These are phyloP conservation scores for Diatrype stigma DNA, from an alignment of 2,329 filamentous ascomycete genomes.

Conservation along the genomic window DNA sequence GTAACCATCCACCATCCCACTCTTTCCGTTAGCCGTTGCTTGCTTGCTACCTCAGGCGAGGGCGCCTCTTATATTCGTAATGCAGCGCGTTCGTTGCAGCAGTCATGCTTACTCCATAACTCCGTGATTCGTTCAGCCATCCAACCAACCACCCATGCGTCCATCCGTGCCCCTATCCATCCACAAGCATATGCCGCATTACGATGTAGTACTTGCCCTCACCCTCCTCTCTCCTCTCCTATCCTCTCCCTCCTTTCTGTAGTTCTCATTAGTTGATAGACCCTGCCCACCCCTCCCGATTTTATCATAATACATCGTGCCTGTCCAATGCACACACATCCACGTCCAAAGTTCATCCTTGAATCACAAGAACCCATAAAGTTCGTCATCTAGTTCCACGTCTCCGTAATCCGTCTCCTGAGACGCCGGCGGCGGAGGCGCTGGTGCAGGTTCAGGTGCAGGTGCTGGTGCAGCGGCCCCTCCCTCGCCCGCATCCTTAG, in stretches of 20 bases:
- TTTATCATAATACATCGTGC: background rate
- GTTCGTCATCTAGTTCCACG: slow-evolving; percentile 13
- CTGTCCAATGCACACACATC: background rate
- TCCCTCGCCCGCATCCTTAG: background rate
- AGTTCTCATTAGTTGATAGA: no score
- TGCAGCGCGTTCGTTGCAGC: no score
- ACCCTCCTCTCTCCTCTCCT: no score
- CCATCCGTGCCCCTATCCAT: background rate
- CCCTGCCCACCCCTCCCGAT: background rate
- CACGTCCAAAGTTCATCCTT: background rate
- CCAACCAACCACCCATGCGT: background rate
- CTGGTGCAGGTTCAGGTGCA: background rate
- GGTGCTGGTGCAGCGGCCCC: no score
- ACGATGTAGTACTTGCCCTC: no score
- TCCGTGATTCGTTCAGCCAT: background rate
- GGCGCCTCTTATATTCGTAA: no score
- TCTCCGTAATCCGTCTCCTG: slow-evolving; percentile 29
- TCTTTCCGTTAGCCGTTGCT: no score
- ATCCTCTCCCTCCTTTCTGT: background rate
- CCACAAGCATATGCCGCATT: background rate
- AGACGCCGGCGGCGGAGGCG: slow-evolving; percentile 10
- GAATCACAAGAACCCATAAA: slow-evolving; percentile 11
- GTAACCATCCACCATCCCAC: no score
- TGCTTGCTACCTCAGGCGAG: no score
- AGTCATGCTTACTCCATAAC: background rate